A percentile compares a stretch with the other conserved stretches of the same genome.
These are phyloP conservation scores for Melastoma candidum DNA, from an alignment of 441 rosid genomes.

Conservation along the genomic window DNA sequence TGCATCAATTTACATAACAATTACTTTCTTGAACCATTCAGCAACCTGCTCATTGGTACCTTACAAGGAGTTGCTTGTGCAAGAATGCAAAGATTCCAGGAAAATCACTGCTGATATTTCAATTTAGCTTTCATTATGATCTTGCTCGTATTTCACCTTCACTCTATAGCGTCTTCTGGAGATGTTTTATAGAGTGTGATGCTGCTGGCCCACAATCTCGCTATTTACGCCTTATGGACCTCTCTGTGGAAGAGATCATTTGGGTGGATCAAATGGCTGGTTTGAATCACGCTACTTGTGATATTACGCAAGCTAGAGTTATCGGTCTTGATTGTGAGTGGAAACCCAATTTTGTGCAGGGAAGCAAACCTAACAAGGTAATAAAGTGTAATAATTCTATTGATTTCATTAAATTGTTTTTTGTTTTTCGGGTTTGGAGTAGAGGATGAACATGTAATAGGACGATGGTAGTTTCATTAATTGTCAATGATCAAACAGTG, in stretches of 20 bases:
- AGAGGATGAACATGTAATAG: background rate
- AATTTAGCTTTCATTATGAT: background rate
- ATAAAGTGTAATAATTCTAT: background rate
- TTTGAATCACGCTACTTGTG: conserved; percentile 39
- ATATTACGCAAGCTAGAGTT: conserved; percentile 63
- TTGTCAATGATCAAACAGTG: too few relatives aligned
- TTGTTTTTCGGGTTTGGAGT: background rate
- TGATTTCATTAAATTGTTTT: background rate
- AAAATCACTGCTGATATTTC: too few relatives aligned
- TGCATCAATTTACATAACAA: background rate
- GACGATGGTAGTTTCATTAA: too few relatives aligned
- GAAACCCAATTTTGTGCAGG: conserved; percentile 81
- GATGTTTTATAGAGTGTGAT: conserved; percentile 41
- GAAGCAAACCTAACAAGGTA: conserved; percentile 76
- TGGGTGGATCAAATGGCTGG: conserved; percentile 73
- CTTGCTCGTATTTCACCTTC: background rate
- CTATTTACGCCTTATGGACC: conserved; percentile 56
- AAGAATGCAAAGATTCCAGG: too few relatives aligned
- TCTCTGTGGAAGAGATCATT: conserved; percentile 43
- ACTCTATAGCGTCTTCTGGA: conserved; percentile 1
- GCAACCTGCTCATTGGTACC: too few relatives aligned
- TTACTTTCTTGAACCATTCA: too few relatives aligned
- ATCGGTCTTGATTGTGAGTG: conserved; percentile 92
- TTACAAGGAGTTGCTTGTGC: too few relatives aligned
- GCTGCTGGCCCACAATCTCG: conserved; percentile 24